A percentile compares a stretch with the other conserved stretches of the same genome.
phyloP scores from a whole-genome alignment of 495 filamentous ascomycete species.

The Podospora pseudoanserina region DNA sequence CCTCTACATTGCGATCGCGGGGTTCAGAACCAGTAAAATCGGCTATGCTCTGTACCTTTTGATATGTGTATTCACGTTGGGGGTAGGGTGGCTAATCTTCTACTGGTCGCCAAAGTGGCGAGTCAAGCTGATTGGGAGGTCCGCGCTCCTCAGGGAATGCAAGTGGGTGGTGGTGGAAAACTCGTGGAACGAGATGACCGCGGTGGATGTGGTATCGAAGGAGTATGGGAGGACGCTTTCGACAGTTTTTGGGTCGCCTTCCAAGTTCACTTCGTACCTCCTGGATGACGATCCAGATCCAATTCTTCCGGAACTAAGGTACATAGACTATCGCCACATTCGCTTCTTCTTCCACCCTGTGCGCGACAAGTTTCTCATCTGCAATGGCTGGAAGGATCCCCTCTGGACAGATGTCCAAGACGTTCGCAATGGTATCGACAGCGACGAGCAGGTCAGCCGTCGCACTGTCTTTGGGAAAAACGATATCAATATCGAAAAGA shows the following conservation, averaged over 20 bases:
- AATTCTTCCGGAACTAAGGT: conserved; percentile 63
- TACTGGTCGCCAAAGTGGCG: conserved; percentile 89
- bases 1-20: conserved; percentile 85
- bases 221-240: conserved; percentile 78
- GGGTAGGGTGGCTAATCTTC: conserved; percentile 76
- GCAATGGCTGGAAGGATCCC: conserved; percentile 90
- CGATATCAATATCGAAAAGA: conserved; percentile 85
- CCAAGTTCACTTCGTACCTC: conserved; percentile 50
- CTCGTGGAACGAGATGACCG: conserved; percentile 87
- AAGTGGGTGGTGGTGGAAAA: conserved; percentile 95
- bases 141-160: conserved; percentile 64
- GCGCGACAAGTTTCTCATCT: conserved; percentile 80
- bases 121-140: conserved; percentile 67
- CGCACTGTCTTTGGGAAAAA: conserved; percentile 87
- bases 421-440: conserved; percentile 80
- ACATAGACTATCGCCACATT: conserved; percentile 88
- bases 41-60: conserved; percentile 66
- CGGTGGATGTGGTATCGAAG: conserved; percentile 62
- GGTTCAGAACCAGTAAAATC: conserved; percentile 70
- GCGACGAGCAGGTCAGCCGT: conserved; percentile 79
- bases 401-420: conserved; percentile 73
- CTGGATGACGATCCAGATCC: conserved; percentile 87
- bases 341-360: conserved; percentile 87
- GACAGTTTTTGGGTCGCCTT: conserved; percentile 72
- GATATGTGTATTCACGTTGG: conserved; percentile 67